Base-by-base conservation (phyloP, 495 filamentous ascomycete species). In the Penicillium atrosanguineum region DNA sequence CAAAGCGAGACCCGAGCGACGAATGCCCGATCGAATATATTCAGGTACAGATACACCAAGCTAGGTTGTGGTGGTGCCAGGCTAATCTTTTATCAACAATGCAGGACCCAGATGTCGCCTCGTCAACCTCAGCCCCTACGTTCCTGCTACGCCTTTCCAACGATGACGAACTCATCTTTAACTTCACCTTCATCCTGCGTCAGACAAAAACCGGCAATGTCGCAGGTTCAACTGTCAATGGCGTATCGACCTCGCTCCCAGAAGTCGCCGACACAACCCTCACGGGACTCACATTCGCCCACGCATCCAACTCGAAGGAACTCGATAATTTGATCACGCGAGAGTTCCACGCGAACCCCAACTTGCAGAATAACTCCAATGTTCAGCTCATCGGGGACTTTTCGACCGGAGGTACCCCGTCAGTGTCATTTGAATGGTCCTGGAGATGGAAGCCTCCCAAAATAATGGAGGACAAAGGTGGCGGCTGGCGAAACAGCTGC, bases 381-480 rank as follows among this genome's bases (percentile, higher is more conserved):
- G 94, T 98, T 12, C 88, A 93, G 53, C 75, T 98, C 14, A 84
- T 97, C 7, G 94, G 94, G 0, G 90, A 94, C 65, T 96, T 83
- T 68, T 79, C 83, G 0, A 98, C 94, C 1, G 85, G 81, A 9
- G 90, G 91, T 16, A 87, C 79, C 54, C 74, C 85, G 11, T 91
- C 90, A 5, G 88, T 96, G 44, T 87, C 92, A 21, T 96, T 97
- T 66, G 86, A 94, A 28, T 98, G 93, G 90, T 84, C 85, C 18
- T 98, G 94, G 94, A 90, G 82, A 75, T 98, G 94, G 94, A 89
- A 88, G 59, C 91, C 94, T 14, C 94, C 94, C 15, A 96, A 90
- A 75, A 42, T 74, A 20, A 70, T 68, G 28, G 94, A 97, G 62
- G 94, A 97, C 62, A 85, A 84, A 58, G 91, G 87, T 39, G 90